These are phyloP conservation scores for Flaveria sonorensis DNA, from an alignment of 129 eudicot genomes.

Conservation along the genomic window DNA sequence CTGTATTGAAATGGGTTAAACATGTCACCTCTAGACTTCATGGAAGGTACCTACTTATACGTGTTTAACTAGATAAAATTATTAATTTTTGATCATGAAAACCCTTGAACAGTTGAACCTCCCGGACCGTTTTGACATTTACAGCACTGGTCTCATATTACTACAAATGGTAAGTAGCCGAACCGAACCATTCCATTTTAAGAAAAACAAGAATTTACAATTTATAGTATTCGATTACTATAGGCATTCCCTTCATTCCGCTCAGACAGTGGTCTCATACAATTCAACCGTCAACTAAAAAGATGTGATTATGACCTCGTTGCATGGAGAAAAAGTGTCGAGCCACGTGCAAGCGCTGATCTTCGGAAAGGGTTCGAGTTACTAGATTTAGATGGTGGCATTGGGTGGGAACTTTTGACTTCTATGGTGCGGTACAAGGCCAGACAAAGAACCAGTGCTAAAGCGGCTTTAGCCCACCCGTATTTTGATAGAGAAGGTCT, in stretches of 20 bases:
- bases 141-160: slow-evolving; percentile 90
- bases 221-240: neutral
- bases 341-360: slow-evolving; percentile 89
- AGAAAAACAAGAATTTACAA: neutral
- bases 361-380: slow-evolving; percentile 82
- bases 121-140: slow-evolving; percentile 94
- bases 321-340: slow-evolving; percentile 82
- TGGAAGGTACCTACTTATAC: slow-evolving; percentile 7
- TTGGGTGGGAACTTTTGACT: slow-evolving; percentile 94
- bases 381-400: slow-evolving; percentile 87
- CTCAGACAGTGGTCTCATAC: slow-evolving; percentile 77
- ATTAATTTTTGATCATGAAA: slow-evolving; percentile 4
- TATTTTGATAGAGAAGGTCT: slow-evolving; percentile 90
- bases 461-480: slow-evolving; percentile 91
- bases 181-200: neutral
- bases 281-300: slow-evolving; percentile 95
- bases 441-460: slow-evolving; percentile 85
- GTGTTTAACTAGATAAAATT: neutral
- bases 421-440: slow-evolving; percentile 97
- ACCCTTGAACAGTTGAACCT: slow-evolving; percentile 71
- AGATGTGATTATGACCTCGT: slow-evolving; percentile 77
- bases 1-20: neutral
- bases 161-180: slow-evolving; percentile 77
- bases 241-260: slow-evolving; percentile 89
- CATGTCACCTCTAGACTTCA: neutral